Evolutionary conservation across 768 basidiomycete species (phyloP).

Genomic region (Leucosporidium yakuticum): DNA sequence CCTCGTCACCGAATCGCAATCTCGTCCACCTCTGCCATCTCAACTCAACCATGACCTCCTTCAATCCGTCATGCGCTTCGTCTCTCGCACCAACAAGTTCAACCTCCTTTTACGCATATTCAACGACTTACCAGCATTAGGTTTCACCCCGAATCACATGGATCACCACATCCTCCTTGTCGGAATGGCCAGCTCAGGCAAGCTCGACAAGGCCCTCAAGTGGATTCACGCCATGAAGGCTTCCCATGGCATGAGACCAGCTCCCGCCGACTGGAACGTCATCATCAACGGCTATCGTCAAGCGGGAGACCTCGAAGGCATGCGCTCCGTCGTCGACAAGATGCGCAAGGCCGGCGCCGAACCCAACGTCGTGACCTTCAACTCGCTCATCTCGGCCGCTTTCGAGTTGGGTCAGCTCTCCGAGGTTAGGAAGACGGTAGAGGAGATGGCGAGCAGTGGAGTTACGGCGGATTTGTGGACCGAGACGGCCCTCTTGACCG

Average conservation of each 20-base stretch:
- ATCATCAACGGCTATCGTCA: conserved; percentile 21
- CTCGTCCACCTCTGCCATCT: background rate
- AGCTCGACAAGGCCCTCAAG: conserved; percentile 5
- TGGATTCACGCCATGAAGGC: conserved; percentile 25
- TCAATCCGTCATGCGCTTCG: conserved; percentile 15
- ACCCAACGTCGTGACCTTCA: conserved; percentile 28
- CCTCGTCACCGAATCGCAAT: conserved; percentile 5
- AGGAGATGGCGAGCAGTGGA: conserved; percentile 7
- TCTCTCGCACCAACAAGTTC: background rate
- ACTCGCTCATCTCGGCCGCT: conserved; percentile 23
- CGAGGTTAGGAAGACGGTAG: conserved; percentile 6
- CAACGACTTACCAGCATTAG: conserved; percentile 12
- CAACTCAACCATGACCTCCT: background rate
- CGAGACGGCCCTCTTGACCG: conserved; percentile 25
- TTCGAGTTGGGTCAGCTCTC: conserved; percentile 10
- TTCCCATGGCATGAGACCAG: conserved; percentile 5
- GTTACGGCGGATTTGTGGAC: conserved; percentile 22
- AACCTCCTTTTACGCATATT: conserved; percentile 19
- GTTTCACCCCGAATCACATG: background rate
- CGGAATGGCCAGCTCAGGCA: conserved; percentile 2
- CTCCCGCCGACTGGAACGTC: conserved; percentile 26
- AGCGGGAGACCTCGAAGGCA: conserved; percentile 9
- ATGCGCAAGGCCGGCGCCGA: conserved; percentile 4
- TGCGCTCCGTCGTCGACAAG: conserved; percentile 2
- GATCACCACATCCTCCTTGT: conserved; percentile 31